Evolutionary conservation across 441 rosid species (phyloP), one percentile per base, ranked within the genome.

Genomic region (Erodium chrysanthum): DNA sequence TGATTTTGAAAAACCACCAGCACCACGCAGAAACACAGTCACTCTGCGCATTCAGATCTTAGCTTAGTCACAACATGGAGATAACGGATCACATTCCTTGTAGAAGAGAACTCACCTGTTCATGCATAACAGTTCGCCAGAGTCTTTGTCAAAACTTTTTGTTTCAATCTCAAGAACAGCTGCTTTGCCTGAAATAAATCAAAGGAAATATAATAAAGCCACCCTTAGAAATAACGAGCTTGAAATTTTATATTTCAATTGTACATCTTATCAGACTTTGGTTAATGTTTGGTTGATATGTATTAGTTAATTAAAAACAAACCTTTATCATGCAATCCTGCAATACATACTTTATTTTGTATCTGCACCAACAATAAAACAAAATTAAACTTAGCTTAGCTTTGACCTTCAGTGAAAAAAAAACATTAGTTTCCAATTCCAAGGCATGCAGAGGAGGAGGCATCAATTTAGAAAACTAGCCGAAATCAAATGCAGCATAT

Each of bases 301-400:
- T 64, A 65, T 72, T 66, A 15, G 56, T 15, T 6, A 70, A 70
- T 31, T 18, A 33, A 67, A 68, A 69, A 73, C 82, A 70, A 40
- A 88, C 97, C 98, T 87, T 94, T 94, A 78, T 91, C 98, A 75
- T 94, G 97, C 79, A 91, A 70, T 65, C 97, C 96, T 12, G 88
- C 97, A 20, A 94, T 70, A 76, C 78, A 76, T 50, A 84, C 75
- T 82, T 89, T 84, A 76, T 82, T 87, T 29, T 52, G 63, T 70
- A 94, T 66, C 98, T 94, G 96, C 83, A 83, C 18, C 67, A 81
- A 73, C 67, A 73, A 42, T 44, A 67, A 60, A 68, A 77, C 46
- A 61, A 58, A 40, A 74, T 56, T 14, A 4, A 64, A 29, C 65
- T 44, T 62, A 58, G 25, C 18, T 23, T 67, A 68, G 7, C 65